Percentiles rank a stretch among this genome's conserved stretches.
Conservation (phyloP, 225 moss, liverwort and hornwort species). For the Lunularia cruciata region DNA sequence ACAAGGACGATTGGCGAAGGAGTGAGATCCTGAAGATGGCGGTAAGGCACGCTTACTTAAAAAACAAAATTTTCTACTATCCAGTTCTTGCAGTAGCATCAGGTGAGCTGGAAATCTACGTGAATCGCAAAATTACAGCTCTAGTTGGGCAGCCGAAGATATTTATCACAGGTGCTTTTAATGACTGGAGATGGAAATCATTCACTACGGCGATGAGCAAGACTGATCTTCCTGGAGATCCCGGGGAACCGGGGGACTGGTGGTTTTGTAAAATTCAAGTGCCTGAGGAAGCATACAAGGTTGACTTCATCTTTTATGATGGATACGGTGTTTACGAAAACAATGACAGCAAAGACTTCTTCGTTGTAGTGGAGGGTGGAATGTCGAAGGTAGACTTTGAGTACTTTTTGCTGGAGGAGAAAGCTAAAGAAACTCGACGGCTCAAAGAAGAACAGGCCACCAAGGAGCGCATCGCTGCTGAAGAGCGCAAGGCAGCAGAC, state of each 20-base stretch:
- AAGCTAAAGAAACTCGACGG: constrained; percentile 22
- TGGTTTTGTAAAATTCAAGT: constrained; percentile 36
- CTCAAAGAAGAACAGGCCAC: constrained; percentile 34
- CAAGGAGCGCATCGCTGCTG: constrained; percentile 28
- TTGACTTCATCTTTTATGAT: constrained; percentile 46
- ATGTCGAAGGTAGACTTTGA: constrained; percentile 40
- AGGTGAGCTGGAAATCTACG: constrained; percentile 32
- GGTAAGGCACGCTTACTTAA: constrained; percentile 20
- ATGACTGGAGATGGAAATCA: constrained; percentile 44
- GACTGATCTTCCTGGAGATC: constrained; percentile 33
- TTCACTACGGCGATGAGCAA: constrained; percentile 30
- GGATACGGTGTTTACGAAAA: constrained; percentile 38
- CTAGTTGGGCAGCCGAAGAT: constrained; percentile 27
- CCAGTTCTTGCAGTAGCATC: constrained; percentile 25
- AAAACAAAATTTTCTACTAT: constrained; percentile 40
- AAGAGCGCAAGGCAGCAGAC: constrained; percentile 27
- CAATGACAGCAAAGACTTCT: constrained; percentile 36
- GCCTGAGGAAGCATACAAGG: constrained; percentile 35
- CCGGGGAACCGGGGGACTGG: constrained; percentile 38
- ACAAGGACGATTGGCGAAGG: constrained; percentile 20
- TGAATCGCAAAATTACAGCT: constrained; percentile 36
- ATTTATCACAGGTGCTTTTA: constrained; percentile 38
- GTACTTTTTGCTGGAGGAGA: constrained; percentile 34
- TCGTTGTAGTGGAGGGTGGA: constrained; percentile 28
- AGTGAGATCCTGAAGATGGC: constrained; percentile 29